These are phyloP conservation scores for Sugiyamaella castrensis DNA, from an alignment of 1,139 yeast genomes.

Conservation along the genomic window DNA sequence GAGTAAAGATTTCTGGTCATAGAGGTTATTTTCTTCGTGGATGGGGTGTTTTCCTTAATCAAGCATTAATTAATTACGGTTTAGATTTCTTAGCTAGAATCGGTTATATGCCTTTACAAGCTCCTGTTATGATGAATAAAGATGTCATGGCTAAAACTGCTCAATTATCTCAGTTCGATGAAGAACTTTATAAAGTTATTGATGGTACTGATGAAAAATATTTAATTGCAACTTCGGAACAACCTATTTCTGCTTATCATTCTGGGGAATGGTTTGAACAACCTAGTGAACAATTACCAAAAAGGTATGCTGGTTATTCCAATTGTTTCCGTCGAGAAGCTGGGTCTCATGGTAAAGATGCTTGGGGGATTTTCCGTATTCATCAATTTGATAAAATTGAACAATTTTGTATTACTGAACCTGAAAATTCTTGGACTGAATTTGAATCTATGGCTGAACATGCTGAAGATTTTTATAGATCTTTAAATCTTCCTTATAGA, in stretches of 20 bases:
- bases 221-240: slow-evolving; percentile 97
- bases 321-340: slow-evolving; percentile 99
- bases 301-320: slow-evolving; percentile 92
- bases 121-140: slow-evolving; percentile 99
- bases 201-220: slow-evolving; percentile 98
- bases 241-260: slow-evolving; percentile 98
- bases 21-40: slow-evolving; percentile 96
- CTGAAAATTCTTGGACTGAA: slow-evolving; percentile 97
- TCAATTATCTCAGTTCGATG: slow-evolving; percentile 95
- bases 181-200: slow-evolving; percentile 91
- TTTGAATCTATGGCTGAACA: slow-evolving; percentile 90
- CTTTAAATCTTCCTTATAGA: slow-evolving; percentile 90
- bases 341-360: slow-evolving; percentile 98
- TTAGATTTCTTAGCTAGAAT: slow-evolving; percentile 75
- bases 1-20: slow-evolving; percentile 96
- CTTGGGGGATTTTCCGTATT: slow-evolving; percentile 99
- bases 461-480: slow-evolving; percentile 91
- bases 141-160: slow-evolving; percentile 99
- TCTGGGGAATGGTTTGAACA: slow-evolving; percentile 98
- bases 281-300: slow-evolving; percentile 94
- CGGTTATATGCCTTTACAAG: slow-evolving; percentile 88
- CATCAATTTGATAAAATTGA: slow-evolving; percentile 98
- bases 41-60: slow-evolving; percentile 95
- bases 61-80: slow-evolving; percentile 96
- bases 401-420: slow-evolving; percentile 90